These are phyloP conservation scores for Oidiodendron maius DNA, from an alignment of 495 filamentous ascomycete genomes.

Conservation along the genomic window DNA sequence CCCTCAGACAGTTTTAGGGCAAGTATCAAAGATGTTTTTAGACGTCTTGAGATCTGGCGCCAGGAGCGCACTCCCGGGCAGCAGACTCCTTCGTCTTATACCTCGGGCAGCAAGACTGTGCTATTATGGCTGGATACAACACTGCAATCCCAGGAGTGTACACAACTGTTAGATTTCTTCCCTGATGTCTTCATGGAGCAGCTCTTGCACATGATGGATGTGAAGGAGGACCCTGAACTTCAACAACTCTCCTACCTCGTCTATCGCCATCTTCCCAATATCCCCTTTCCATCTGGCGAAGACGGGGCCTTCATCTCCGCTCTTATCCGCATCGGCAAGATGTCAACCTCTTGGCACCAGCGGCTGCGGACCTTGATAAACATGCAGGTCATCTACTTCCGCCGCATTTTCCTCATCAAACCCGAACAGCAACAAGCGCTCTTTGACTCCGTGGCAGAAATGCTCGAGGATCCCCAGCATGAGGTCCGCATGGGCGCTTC, in stretches of 20 bases:
- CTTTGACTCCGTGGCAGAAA: slow-evolving; percentile 84
- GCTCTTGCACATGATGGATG: slow-evolving; percentile 99
- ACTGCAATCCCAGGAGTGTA: slow-evolving; percentile 87
- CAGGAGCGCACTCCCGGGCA: slow-evolving; percentile 78
- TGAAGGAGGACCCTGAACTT: slow-evolving; percentile 96
- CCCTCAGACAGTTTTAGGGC: slow-evolving; percentile 67
- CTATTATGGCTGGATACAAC: slow-evolving; percentile 92
- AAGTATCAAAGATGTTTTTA: slow-evolving; percentile 72
- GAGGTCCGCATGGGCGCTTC: slow-evolving; percentile 93
- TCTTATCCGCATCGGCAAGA: slow-evolving; percentile 83
- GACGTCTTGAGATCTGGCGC: slow-evolving; percentile 80
- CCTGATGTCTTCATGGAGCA: slow-evolving; percentile 82
- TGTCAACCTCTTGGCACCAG: slow-evolving; percentile 90
- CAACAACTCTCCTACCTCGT: slow-evolving; percentile 95
- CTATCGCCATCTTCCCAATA: slow-evolving; percentile 93
- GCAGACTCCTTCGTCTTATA: slow-evolving; percentile 91
- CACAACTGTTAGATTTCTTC: slow-evolving; percentile 85
- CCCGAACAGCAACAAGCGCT: slow-evolving; percentile 67
- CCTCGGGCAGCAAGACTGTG: slow-evolving; percentile 91
- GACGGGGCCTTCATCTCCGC: slow-evolving; percentile 76
- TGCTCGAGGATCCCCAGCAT: slow-evolving; percentile 87
- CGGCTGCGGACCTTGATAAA: slow-evolving; percentile 95
- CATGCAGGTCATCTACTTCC: slow-evolving; percentile 99
- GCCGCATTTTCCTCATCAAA: slow-evolving; percentile 89
- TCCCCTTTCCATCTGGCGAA: slow-evolving; percentile 83